Evolutionary conservation across 257 asterid genomes (phyloP).

Genomic region (Solanum virginianum): DNA sequence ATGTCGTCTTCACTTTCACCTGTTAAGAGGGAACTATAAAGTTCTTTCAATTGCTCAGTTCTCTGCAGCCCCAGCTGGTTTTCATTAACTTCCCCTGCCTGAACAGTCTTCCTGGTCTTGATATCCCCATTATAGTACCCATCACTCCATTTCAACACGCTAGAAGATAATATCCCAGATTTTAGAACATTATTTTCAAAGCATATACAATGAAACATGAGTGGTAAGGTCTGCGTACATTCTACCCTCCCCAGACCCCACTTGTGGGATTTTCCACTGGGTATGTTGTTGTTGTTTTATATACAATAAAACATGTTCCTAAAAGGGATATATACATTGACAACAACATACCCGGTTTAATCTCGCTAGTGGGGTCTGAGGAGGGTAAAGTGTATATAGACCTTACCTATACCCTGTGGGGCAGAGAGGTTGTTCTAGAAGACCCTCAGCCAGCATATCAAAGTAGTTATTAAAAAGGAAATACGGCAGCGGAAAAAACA

Average conservation of each 20-base stretch:
- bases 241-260: too few species aligned
- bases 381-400: neutral
- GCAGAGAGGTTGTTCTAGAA: neutral
- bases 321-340: neutral
- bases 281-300: too few species aligned
- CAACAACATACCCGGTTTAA: neutral
- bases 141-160: slow-evolving; percentile 75
- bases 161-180: slow-evolving; percentile 3
- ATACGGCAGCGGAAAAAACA: neutral
- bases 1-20: slow-evolving; percentile 33
- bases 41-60: slow-evolving; percentile 76
- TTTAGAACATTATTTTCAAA: neutral
- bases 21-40: slow-evolving; percentile 48
- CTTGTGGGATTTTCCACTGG: too few species aligned
- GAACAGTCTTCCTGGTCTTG: slow-evolving; percentile 83
- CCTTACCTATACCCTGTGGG: too few species aligned
- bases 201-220: neutral
- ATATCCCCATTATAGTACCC: slow-evolving; percentile 97
- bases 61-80: slow-evolving; percentile 67
- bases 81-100: slow-evolving; percentile 34
- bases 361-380: neutral
- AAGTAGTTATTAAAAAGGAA: neutral
- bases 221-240: too few species aligned
- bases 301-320: neutral
- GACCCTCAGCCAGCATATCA: neutral